Base-by-base conservation (phyloP, 139 green algal species). In the Pseudopediastrum boryanum region DNA sequence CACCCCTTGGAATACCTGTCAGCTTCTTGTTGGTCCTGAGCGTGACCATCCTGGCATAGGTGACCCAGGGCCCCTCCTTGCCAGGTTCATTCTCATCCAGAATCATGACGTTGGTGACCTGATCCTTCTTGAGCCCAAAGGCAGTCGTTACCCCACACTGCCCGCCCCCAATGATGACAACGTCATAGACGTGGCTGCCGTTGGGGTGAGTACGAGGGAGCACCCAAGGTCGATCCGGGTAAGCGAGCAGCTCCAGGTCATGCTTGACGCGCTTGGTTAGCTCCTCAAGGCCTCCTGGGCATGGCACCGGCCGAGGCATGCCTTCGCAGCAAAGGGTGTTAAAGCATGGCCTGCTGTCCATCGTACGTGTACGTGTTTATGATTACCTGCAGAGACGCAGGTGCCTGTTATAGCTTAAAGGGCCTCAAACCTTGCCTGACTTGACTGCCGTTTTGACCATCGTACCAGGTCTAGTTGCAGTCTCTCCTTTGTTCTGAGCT, bases 21-120 rank as follows among this genome's bases (percentile, higher is more conserved):
- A 87, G 66, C 19, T 66, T 59, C 79, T 87, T 87, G 78, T 84
- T 82, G 16, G 83, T 87, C 44, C 83, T 68, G 58, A 87, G 73
- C 0, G 83, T 87, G 10, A 83, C 68, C 83, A 87, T 87, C 29
- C 83, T 73, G 1, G 83, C 83, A 29, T 87, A 87, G 2, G 83
- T 87, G 19, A 80, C 51, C 83, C 83, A 87, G 36, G 78, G 78
- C 0, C 83, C 83, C 73, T 85, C 83, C 35, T 70, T 50, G 3
- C 83, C 83, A 10, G 63, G 41, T 52, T 61, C 65, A 31, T 85
- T 85, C 73, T 85, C 80, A 41, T 85, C 80, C 5, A 85, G 54
- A 6, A 78, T 56, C 48, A 77, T 27, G 25, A 77, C 70, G 35
- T 77, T 77, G 9, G 50, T 77, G 36, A 77, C 70, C 70, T 77